Evolutionary conservation across 2,329 filamentous ascomycete genomes (phyloP).

Genomic region (Fusarium protoensiforme): DNA sequence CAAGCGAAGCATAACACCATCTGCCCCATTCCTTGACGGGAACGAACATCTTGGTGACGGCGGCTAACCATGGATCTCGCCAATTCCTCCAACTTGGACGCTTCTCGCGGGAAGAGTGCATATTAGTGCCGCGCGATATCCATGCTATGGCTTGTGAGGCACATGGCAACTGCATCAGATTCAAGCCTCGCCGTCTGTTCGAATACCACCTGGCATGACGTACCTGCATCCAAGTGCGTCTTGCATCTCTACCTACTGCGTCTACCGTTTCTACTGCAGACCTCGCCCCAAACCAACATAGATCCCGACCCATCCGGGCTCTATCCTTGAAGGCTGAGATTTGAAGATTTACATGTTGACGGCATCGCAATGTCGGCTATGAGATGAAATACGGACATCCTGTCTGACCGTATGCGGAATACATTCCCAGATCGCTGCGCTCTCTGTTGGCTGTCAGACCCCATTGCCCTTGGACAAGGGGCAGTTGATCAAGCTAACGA

Average conservation of each 20-base stretch:
- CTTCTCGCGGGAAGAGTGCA: constrained; percentile 5
- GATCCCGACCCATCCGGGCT: not conserved
- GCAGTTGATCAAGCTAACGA: not conserved
- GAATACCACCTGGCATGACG: not conserved
- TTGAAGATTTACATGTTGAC: not conserved
- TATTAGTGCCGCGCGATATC: not conserved
- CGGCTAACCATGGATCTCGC: not conserved
- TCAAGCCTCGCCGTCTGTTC: constrained; percentile 1
- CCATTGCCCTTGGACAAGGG: not conserved
- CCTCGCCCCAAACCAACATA: not conserved
- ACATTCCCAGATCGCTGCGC: not conserved
- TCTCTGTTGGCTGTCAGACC: not conserved
- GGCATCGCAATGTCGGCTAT: constrained; percentile 4
- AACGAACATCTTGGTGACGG: not conserved
- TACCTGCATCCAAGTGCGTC: not conserved
- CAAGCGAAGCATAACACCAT: constrained; percentile 4
- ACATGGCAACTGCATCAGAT: constrained; percentile 5
- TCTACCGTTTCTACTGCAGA: not conserved
- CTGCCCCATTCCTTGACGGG: not conserved
- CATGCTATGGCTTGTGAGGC: not conserved
- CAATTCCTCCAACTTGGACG: not conserved
- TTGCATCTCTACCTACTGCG: not conserved
- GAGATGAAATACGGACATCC: not conserved
- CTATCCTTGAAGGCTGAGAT: not conserved
- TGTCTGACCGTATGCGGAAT: not conserved